Percentiles rank a stretch among this genome's conserved stretches.
Conservation (phyloP, 148 eudicot genomes). For the Chenopodium berlandieri region DNA sequence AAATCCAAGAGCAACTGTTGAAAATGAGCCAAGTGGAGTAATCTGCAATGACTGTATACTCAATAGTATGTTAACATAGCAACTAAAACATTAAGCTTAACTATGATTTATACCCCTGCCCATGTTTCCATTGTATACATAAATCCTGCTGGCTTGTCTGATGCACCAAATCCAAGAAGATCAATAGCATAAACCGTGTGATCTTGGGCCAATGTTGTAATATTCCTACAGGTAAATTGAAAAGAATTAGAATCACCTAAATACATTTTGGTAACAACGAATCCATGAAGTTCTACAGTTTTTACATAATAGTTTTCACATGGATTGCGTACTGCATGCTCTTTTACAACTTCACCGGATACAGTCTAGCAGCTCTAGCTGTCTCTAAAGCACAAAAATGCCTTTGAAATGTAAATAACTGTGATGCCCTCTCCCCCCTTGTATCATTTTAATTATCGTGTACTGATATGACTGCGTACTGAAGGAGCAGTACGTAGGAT, state of each 20-base stretch:
- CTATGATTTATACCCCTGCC: constrained; percentile 54
- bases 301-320: neutral
- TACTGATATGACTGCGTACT: neutral
- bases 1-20: constrained; percentile 81
- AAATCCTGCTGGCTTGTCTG: constrained; percentile 83
- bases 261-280: neutral
- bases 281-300: neutral
- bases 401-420: neutral
- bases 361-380: neutral
- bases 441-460: neutral
- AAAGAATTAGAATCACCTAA: neutral
- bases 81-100: constrained; percentile 18
- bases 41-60: constrained; percentile 35
- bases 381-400: neutral
- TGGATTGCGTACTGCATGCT: neutral
- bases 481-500: neutral
- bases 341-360: neutral
- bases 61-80: constrained; percentile 20
- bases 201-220: constrained; percentile 57
- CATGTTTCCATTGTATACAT: constrained; percentile 80
- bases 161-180: constrained; percentile 88
- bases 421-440: neutral
- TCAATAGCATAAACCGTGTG: constrained; percentile 76
- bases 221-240: constrained; percentile 56
- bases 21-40: constrained; percentile 38